phyloP scores from a whole-genome alignment of 2,329 filamentous ascomycete species.

The Erysiphe neolycopersici region DNA sequence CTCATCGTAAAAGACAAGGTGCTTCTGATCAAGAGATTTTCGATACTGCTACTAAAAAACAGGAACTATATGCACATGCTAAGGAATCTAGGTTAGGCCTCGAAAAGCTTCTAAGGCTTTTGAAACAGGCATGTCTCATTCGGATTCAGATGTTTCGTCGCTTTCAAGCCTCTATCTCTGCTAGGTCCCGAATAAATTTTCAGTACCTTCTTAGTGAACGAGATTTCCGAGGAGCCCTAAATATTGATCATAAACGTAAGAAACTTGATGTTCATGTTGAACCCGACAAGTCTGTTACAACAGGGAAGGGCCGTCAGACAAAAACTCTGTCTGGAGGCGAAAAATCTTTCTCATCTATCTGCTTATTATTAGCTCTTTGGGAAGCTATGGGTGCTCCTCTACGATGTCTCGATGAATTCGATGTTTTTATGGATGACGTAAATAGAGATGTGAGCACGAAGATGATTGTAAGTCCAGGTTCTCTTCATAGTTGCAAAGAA shows the following conservation, averaged over 20 bases:
- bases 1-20: conserved; percentile 29
- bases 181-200: conserved; percentile 66
- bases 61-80: conserved; percentile 17
- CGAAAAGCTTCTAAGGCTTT: conserved; percentile 15
- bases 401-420: conserved; percentile 88
- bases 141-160: conserved; percentile 51
- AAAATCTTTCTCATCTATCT: conserved; percentile 94
- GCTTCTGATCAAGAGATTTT: conserved; percentile 38
- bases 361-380: conserved; percentile 77
- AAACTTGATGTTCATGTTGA: conserved; percentile 54
- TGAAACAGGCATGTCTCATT: conserved; percentile 34
- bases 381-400: conserved; percentile 94
- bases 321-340: conserved; percentile 89
- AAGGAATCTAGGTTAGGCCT: conserved; percentile 20
- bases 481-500: background rate
- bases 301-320: conserved; percentile 48
- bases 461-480: conserved; percentile 44
- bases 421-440: conserved; percentile 97
- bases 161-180: conserved; percentile 66
- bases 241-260: conserved; percentile 50
- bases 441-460: conserved; percentile 83
- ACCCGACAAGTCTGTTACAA: conserved; percentile 40
- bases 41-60: conserved; percentile 17
- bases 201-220: conserved; percentile 71
- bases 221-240: conserved; percentile 58